Evolutionary conservation across 192 early-diverging fungal species (phyloP).

Genomic region (Podila minutissima): DNA sequence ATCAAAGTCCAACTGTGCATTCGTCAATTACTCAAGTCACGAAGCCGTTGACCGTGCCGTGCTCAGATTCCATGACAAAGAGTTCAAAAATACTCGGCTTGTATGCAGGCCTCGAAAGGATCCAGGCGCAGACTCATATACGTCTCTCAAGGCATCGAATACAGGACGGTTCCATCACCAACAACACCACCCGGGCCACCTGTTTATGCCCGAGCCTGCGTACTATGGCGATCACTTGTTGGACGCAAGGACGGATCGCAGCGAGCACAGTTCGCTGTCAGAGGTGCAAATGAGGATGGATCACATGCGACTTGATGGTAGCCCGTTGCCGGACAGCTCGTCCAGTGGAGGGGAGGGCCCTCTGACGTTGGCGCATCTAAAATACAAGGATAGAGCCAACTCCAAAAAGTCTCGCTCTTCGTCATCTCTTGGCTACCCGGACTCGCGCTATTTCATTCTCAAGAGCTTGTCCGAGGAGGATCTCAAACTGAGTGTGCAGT

Average conservation of each 20-base stretch:
- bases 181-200: conserved; percentile 5
- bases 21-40: conserved; percentile 60
- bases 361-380: not conserved
- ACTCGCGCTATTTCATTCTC: conserved; percentile 56
- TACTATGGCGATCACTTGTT: not conserved
- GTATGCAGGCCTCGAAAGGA: conserved; percentile 60
- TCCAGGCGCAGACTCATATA: conserved; percentile 23
- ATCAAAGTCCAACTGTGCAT: conserved; percentile 59
- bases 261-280: conserved; percentile 4
- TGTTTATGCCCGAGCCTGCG: conserved; percentile 7
- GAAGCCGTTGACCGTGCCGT: conserved; percentile 58
- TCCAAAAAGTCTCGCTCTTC: conserved; percentile 41
- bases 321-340: conserved; percentile 27
- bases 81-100: conserved; percentile 54
- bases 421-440: conserved; percentile 32
- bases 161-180: not conserved
- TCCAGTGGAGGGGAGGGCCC: conserved; percentile 23
- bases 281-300: conserved; percentile 28
- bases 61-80: conserved; percentile 54
- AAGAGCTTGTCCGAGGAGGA: conserved; percentile 62
- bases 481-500: conserved; percentile 59
- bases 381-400: not conserved
- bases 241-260: not conserved
- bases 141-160: not conserved
- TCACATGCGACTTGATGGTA: conserved; percentile 27